Evolutionary conservation across 441 rosid genomes (phyloP).

Genomic region (Aquilaria agallochum): DNA sequence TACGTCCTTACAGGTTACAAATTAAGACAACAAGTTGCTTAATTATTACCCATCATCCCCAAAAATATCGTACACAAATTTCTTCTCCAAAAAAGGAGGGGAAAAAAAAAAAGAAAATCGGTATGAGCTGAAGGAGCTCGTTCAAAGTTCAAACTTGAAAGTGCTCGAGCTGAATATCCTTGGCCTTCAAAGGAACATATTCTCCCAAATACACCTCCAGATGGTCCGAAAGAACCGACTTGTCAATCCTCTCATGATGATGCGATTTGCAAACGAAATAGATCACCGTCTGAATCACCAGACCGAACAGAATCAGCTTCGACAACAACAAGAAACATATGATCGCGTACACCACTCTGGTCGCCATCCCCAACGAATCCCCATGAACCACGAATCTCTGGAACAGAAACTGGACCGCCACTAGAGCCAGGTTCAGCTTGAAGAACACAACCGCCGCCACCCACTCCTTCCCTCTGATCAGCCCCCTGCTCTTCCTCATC

Average conservation of each 20-base stretch:
- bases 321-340: slow-evolving; percentile 34
- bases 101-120: too few species aligned
- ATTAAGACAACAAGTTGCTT: too few species aligned
- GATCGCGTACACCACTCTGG: slow-evolving; percentile 23
- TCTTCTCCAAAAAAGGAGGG: too few species aligned
- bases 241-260: slow-evolving; percentile 57
- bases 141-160: slow-evolving; percentile 21
- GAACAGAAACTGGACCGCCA: slow-evolving; percentile 17
- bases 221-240: slow-evolving; percentile 45
- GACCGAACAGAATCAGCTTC: slow-evolving; percentile 28
- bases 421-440: slow-evolving; percentile 5
- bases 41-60: too few species aligned
- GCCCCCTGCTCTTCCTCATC: slow-evolving; percentile 31
- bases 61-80: too few species aligned
- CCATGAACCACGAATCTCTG: slow-evolving; percentile 27
- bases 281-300: slow-evolving; percentile 49
- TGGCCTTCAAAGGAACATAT: slow-evolving; percentile 48
- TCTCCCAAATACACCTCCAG: slow-evolving; percentile 52
- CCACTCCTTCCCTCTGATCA: slow-evolving; percentile 40
- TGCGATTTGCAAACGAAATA: slow-evolving; percentile 62
- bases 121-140: too few species aligned
- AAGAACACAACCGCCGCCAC: slow-evolving; percentile 20
- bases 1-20: too few species aligned
- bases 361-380: background rate
- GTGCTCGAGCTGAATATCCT: slow-evolving; percentile 50